Conservation (phyloP, 257 asterid species). For the Nicotiana otophora region DNA sequence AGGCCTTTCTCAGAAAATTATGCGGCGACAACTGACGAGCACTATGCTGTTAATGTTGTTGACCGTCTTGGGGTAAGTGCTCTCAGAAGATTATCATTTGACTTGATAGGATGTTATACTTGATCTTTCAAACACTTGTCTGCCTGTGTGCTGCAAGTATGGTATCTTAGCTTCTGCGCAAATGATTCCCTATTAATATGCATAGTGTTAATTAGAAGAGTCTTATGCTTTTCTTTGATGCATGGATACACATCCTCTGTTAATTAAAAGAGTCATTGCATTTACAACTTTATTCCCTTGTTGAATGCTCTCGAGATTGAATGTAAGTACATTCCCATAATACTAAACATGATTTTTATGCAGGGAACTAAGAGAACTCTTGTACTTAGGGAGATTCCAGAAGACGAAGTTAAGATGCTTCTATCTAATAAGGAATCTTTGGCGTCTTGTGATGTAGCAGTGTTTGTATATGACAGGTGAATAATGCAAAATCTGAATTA, state of each 20-base stretch:
- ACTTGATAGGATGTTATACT: conserved; percentile 3
- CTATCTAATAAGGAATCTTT: conserved; percentile 62
- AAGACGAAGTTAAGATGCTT: conserved; percentile 62
- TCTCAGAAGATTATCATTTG: conserved; percentile 12
- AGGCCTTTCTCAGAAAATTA: conserved; percentile 86
- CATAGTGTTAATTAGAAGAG: background rate
- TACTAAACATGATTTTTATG: background rate
- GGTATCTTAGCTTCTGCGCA: background rate
- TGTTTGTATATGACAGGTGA: conserved; percentile 88
- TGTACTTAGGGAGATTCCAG: conserved; percentile 85
- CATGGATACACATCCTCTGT: background rate
- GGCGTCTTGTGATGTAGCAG: conserved; percentile 83
- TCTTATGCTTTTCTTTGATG: background rate
- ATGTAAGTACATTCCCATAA: background rate
- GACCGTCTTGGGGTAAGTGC: conserved; percentile 66
- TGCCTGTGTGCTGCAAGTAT: conserved; percentile 1
- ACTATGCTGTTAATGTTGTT: conserved; percentile 63
- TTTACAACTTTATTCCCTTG: background rate
- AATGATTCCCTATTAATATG: background rate
- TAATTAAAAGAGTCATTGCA: background rate
- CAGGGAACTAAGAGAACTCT: conserved; percentile 83
- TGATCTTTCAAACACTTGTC: background rate
- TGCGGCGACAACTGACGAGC: conserved; percentile 47
- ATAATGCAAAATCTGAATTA: conserved; percentile 5
- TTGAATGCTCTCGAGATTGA: background rate